These are phyloP conservation scores for Rhexocercosporidium sp. DNA, from an alignment of 2,329 filamentous ascomycete genomes.

Conservation along the genomic window DNA sequence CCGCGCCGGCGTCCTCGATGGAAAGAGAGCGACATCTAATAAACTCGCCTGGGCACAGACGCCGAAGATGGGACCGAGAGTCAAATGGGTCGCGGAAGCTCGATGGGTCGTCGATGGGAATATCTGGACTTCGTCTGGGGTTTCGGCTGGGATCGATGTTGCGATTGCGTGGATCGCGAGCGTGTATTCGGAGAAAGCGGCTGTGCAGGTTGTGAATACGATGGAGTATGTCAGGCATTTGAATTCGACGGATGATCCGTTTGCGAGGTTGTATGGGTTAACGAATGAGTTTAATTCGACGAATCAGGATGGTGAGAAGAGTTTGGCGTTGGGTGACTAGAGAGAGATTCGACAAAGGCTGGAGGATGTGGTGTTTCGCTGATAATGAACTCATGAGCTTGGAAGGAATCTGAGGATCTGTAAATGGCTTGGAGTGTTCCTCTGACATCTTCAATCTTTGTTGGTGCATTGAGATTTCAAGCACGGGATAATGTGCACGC, in stretches of 20 bases:
- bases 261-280: conserved; percentile 20
- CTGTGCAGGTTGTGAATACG: conserved; percentile 4
- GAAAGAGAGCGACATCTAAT: conserved; percentile 5
- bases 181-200: background rate
- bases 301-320: background rate
- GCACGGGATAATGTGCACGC: background rate
- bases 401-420: background rate
- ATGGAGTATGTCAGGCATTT: conserved; percentile 15
- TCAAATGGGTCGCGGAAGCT: background rate
- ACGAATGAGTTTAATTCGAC: conserved; percentile 1
- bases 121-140: conserved; percentile 8
- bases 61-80: background rate
- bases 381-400: background rate
- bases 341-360: background rate
- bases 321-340: background rate
- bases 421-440: background rate
- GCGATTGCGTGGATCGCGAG: background rate
- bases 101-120: conserved; percentile 8
- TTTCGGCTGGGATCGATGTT: background rate
- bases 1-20: background rate
- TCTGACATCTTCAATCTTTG: too few species aligned
- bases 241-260: conserved; percentile 21
- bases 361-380: background rate
- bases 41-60: conserved; percentile 1
- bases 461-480: background rate